Evolutionary conservation across 1,284 basidiomycete genomes (phyloP).

Genomic region (Cutaneotrichosporon sp.): DNA sequence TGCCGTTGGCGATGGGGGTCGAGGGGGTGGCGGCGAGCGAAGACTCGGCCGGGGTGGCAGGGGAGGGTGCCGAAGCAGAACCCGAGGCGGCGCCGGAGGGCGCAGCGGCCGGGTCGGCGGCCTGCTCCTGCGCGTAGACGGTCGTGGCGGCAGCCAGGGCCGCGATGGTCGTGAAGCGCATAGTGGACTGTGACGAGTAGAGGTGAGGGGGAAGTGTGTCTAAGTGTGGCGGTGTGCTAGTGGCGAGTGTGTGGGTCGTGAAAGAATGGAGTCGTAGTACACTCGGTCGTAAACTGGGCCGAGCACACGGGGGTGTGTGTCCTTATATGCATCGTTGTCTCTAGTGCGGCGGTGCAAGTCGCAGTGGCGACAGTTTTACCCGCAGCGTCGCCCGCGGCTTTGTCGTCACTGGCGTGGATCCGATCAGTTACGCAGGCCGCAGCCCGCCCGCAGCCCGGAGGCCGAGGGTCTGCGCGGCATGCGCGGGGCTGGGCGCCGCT

Average conservation of each 20-base stretch:
- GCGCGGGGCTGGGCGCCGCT: too few species aligned
- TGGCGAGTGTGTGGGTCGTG: not conserved
- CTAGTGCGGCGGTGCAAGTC: not conserved
- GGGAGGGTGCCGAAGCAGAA: too few species aligned
- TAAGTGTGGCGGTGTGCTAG: not conserved
- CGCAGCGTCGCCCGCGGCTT: not conserved
- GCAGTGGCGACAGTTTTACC: not conserved
- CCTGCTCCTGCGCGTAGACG: not conserved
- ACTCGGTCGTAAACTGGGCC: not conserved
- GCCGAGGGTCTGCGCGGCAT: too few species aligned
- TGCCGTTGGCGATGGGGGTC: not conserved
- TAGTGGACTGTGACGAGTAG: not conserved
- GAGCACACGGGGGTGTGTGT: not conserved
- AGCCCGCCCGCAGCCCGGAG: too few species aligned
- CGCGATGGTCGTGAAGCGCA: not conserved
- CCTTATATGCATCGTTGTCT: not conserved
- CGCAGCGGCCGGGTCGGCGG: not conserved
- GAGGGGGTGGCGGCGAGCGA: not conserved
- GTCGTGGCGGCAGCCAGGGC: constrained; percentile 2
- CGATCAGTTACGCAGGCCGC: not conserved
- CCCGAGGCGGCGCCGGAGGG: not conserved
- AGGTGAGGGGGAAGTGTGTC: not conserved
- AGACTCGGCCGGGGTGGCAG: not conserved
- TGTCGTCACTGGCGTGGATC: not conserved
- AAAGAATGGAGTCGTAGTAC: not conserved